phyloP scores from a whole-genome alignment of 1,284 basidiomycete genomes.

The Apiotrichum domesticum region DNA sequence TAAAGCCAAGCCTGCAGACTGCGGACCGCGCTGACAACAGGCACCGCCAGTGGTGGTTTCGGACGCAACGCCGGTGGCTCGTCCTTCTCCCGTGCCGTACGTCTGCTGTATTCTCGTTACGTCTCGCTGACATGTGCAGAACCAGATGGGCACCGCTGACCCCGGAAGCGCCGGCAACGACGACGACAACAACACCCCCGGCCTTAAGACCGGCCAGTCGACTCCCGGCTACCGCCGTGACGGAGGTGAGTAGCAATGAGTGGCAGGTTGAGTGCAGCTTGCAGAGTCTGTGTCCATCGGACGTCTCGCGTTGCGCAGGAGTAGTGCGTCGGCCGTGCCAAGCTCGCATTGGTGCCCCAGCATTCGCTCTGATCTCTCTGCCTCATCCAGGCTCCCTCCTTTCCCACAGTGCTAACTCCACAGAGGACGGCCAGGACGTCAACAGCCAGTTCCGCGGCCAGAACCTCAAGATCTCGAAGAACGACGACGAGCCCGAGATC shows the following conservation, averaged over 20 bases:
- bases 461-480: conserved; percentile 18
- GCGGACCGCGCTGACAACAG: conserved; percentile 10
- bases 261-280: neutral
- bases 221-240: conserved; percentile 36
- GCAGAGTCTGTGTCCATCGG: neutral
- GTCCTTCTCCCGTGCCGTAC: conserved; percentile 31
- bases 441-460: conserved; percentile 17
- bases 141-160: conserved; percentile 23
- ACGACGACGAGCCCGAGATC: conserved; percentile 21
- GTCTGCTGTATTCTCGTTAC: neutral
- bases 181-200: conserved; percentile 17
- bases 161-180: conserved; percentile 5
- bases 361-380: no score
- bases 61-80: conserved; percentile 33
- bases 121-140: conserved; percentile 20
- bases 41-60: conserved; percentile 36
- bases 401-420: neutral
- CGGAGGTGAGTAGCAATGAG: conserved; percentile 21
- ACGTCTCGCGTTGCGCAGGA: no score
- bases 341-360: no score
- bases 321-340: no score
- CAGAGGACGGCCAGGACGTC: conserved; percentile 12
- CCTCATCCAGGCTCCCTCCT: no score
- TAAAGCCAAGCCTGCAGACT: neutral
- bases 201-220: conserved; percentile 29